These are phyloP conservation scores for Lunasporangiospora selenospora DNA, from an alignment of 192 early-diverging fungal genomes.

Conservation along the genomic window DNA sequence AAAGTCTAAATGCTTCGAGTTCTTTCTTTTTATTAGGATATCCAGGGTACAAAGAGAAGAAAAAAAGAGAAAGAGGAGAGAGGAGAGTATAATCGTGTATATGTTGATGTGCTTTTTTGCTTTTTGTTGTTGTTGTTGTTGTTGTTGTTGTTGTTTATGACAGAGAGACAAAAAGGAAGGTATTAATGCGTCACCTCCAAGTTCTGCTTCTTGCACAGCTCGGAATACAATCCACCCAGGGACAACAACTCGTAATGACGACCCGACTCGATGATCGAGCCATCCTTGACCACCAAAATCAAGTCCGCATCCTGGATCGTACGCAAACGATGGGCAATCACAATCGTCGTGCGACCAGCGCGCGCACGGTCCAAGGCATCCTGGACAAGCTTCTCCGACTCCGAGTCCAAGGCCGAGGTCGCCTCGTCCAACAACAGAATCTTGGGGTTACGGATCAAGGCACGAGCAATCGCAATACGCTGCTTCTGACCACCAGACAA, in stretches of 20 bases:
- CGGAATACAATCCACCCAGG: slow-evolving; percentile 61
- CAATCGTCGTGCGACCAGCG: slow-evolving; percentile 78
- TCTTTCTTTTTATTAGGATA: too few species aligned
- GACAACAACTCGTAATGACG: slow-evolving; percentile 78
- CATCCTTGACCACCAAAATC: slow-evolving; percentile 84
- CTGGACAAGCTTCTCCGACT: slow-evolving; percentile 83
- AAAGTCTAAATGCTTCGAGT: not conserved
- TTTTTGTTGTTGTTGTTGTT: not conserved
- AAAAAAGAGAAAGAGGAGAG: not conserved
- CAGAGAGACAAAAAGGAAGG: not conserved
- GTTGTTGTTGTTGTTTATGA: not conserved
- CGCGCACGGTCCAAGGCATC: slow-evolving; percentile 74
- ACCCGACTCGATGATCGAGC: slow-evolving; percentile 74
- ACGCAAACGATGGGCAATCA: slow-evolving; percentile 80
- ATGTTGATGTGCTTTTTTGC: not conserved
- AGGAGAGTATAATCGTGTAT: not conserved
- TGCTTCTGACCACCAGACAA: slow-evolving; percentile 75
- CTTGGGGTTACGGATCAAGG: slow-evolving; percentile 68
- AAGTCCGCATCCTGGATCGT: slow-evolving; percentile 86
- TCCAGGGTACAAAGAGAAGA: not conserved
- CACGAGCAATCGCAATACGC: slow-evolving; percentile 77
- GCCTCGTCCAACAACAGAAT: slow-evolving; percentile 88
- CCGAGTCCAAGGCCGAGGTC: slow-evolving; percentile 82
- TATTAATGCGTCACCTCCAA: slow-evolving; percentile 56
- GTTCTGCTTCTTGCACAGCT: slow-evolving; percentile 70